These are phyloP conservation scores for Murraya koenigii DNA, from an alignment of 345 rosid species.

Conservation along the genomic window DNA sequence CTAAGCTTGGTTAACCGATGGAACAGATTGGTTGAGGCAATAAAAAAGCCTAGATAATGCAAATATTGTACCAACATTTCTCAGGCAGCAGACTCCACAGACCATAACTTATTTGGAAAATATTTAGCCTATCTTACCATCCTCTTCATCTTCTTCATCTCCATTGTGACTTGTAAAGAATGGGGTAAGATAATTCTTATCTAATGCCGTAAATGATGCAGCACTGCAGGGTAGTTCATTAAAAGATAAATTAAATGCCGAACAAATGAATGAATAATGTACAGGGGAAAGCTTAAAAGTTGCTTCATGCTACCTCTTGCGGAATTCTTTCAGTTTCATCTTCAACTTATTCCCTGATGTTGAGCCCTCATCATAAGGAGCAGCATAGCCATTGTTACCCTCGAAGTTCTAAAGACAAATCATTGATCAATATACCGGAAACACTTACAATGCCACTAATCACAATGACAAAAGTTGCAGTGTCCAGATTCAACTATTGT, in stretches of 20 bases:
- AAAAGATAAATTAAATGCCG: not conserved
- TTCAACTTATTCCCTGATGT: constrained; percentile 76
- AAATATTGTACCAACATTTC: not conserved
- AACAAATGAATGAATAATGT: not conserved
- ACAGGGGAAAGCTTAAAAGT: not conserved
- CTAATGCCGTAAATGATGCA: constrained; percentile 71
- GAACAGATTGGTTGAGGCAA: not conserved
- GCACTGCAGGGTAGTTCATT: constrained; percentile 42
- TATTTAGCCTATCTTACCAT: constrained; percentile 36
- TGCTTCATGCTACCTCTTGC: constrained; percentile 45
- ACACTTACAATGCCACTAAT: not conserved
- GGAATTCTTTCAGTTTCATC: constrained; percentile 83
- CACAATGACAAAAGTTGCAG: not conserved
- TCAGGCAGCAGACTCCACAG: not conserved
- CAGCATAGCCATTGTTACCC: constrained; percentile 55
- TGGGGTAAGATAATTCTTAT: constrained; percentile 79
- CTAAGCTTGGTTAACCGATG: not conserved
- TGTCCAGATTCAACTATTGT: not conserved
- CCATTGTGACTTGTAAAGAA: constrained; percentile 83
- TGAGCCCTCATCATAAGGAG: constrained; percentile 56
- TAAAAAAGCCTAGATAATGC: not conserved
- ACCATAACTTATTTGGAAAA: not conserved
- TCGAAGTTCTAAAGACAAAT: constrained; percentile 50
- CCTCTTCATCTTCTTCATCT: constrained; percentile 56
- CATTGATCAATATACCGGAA: not conserved